Evolutionary conservation across 129 eudicot genomes (phyloP).

Genomic region (Solidago caesia): DNA sequence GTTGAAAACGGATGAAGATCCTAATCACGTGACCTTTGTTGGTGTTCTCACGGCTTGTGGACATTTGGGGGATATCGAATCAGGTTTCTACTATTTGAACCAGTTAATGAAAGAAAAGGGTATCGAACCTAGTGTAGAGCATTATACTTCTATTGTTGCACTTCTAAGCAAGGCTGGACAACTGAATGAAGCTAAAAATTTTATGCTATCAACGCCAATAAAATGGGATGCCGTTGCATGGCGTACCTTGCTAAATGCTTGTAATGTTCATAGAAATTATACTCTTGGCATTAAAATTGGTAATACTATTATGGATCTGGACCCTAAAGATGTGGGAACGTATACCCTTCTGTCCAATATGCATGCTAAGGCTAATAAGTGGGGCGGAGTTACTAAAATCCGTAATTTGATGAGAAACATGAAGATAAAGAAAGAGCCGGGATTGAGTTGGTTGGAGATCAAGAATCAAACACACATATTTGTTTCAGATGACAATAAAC

Average conservation of each 20-base stretch:
- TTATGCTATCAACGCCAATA: slow-evolving; percentile 43
- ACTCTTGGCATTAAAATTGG: slow-evolving; percentile 51
- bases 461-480: slow-evolving; percentile 31
- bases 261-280: slow-evolving; percentile 54
- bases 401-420: slow-evolving; percentile 16
- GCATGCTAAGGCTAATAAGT: slow-evolving; percentile 52
- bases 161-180: slow-evolving; percentile 60
- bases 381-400: slow-evolving; percentile 12
- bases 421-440: slow-evolving; percentile 32
- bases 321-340: slow-evolving; percentile 60
- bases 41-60: slow-evolving; percentile 67
- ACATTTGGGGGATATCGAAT: slow-evolving; percentile 56
- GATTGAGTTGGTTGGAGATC: slow-evolving; percentile 29
- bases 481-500: slow-evolving; percentile 48
- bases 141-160: slow-evolving; percentile 61
- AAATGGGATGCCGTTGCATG: slow-evolving; percentile 63
- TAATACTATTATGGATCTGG: slow-evolving; percentile 38
- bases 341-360: slow-evolving; percentile 55
- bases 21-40: slow-evolving; percentile 54
- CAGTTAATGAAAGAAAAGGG: slow-evolving; percentile 45
- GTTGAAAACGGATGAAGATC: slow-evolving; percentile 43
- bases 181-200: slow-evolving; percentile 49
- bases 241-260: slow-evolving; percentile 65
- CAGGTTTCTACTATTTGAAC: slow-evolving; percentile 53
- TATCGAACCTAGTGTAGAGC: slow-evolving; percentile 62